Evolutionary conservation across 2,329 filamentous ascomycete genomes (phyloP).

Genomic region (Epichloe aotearoae): DNA sequence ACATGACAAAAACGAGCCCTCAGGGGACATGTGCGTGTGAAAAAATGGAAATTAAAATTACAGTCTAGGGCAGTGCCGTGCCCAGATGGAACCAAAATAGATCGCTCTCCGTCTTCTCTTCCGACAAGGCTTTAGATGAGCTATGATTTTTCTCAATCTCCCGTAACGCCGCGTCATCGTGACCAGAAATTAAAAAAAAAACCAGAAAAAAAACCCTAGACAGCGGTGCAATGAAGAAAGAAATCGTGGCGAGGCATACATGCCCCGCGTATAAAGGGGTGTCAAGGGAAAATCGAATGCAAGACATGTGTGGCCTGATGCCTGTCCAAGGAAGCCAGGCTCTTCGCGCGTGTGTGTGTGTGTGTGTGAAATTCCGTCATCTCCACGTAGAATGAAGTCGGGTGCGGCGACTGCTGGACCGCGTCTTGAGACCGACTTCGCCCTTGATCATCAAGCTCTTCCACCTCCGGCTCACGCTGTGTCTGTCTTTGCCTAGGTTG

Average conservation of each 20-base stretch:
- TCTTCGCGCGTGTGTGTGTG: background rate
- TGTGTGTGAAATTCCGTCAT: background rate
- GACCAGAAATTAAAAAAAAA: background rate
- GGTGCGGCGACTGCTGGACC: constrained; percentile 26
- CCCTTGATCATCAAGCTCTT: constrained; percentile 46
- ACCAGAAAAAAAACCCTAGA: background rate
- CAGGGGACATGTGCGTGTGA: too few species aligned
- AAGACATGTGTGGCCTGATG: constrained; percentile 3
- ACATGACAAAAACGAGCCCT: too few species aligned
- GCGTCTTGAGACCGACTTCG: constrained; percentile 44
- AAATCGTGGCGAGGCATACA: too few species aligned
- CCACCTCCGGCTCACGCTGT: constrained; percentile 46
- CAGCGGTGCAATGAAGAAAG: too few species aligned
- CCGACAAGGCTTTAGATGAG: too few species aligned
- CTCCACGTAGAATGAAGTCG: constrained; percentile 42
- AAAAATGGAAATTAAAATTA: too few species aligned
- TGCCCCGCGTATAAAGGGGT: background rate
- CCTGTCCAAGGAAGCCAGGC: background rate
- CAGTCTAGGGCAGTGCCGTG: too few species aligned
- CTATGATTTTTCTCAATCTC: too few species aligned
- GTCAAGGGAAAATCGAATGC: background rate
- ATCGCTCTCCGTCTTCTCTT: too few species aligned
- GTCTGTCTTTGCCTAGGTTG: constrained; percentile 46
- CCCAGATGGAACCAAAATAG: too few species aligned
- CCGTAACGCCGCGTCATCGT: background rate